These are phyloP conservation scores for Pouteria glomerata DNA, from an alignment of 148 eudicot genomes.

Conservation along the genomic window DNA sequence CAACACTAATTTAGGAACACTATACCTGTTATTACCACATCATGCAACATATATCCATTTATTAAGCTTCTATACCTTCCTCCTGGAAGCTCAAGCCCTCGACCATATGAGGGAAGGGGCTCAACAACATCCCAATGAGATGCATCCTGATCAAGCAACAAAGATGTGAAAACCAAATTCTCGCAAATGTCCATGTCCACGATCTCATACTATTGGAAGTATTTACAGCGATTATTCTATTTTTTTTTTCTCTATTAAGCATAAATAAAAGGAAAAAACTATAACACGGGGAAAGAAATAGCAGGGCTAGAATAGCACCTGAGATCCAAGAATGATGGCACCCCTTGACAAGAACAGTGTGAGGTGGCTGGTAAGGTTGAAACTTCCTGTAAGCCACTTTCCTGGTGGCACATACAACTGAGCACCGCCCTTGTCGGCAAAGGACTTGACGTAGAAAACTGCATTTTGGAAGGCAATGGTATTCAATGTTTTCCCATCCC, in stretches of 20 bases:
- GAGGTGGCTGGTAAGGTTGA: constrained; percentile 58
- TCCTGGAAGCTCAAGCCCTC: constrained; percentile 36
- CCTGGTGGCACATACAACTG: constrained; percentile 55
- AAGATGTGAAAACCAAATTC: neutral
- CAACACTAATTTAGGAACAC: neutral
- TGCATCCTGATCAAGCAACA: constrained; percentile 3
- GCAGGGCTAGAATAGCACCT: constrained; percentile 28
- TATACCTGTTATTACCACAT: constrained; percentile 46
- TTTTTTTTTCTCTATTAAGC: neutral
- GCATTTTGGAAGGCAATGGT: constrained; percentile 56
- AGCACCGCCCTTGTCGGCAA: constrained; percentile 60
- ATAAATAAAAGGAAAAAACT: neutral
- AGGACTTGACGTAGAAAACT: constrained; percentile 50
- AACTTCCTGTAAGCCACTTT: constrained; percentile 49
- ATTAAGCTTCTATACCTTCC: constrained; percentile 39
- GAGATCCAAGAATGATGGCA: constrained; percentile 48
- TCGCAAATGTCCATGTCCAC: neutral
- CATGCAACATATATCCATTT: constrained; percentile 36
- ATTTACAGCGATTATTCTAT: too few relatives aligned
- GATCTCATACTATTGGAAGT: too few relatives aligned
- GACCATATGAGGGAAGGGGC: constrained; percentile 49
- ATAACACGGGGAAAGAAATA: neutral
- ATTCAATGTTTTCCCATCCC: constrained; percentile 53
- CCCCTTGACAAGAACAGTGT: constrained; percentile 56
- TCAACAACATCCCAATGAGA: constrained; percentile 33